A percentile compares a stretch with the other conserved stretches of the same genome.
phyloP scores from a whole-genome alignment of 2,329 filamentous ascomycete species.

The Penicillium sp. region DNA sequence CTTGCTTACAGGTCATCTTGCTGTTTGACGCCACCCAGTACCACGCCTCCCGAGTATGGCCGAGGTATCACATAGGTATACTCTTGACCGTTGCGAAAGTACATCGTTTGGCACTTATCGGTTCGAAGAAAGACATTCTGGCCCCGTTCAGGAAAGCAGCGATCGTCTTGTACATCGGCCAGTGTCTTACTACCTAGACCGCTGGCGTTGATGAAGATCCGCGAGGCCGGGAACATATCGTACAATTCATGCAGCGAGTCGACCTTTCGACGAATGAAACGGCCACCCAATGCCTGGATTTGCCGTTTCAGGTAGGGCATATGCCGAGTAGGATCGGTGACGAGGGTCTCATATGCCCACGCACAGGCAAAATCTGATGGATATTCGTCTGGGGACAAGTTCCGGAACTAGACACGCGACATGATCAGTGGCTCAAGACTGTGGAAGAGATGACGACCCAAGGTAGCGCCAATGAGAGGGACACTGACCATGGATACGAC shows the following conservation, averaged over 20 bases:
- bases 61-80: constrained; percentile 47
- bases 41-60: constrained; percentile 37
- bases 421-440: neutral
- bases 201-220: constrained; percentile 46
- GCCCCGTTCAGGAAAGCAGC: constrained; percentile 43
- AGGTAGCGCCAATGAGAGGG: neutral
- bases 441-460: neutral
- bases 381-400: constrained; percentile 37
- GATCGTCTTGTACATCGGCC: constrained; percentile 40
- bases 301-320: constrained; percentile 41
- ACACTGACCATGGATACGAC: constrained; percentile 38
- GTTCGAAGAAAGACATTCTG: constrained; percentile 45
- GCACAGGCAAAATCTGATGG: constrained; percentile 39
- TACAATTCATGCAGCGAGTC: constrained; percentile 41
- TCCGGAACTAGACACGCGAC: constrained; percentile 36
- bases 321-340: constrained; percentile 44
- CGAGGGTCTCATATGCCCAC: constrained; percentile 43
- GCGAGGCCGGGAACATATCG: constrained; percentile 40
- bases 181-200: constrained; percentile 42
- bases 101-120: constrained; percentile 35
- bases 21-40: constrained; percentile 44
- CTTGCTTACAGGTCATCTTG: constrained; percentile 35
- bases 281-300: constrained; percentile 37
- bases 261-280: constrained; percentile 40
- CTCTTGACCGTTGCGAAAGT: constrained; percentile 43